Conservation (phyloP, 23 red algal species). For the Chondrus crispus region DNA sequence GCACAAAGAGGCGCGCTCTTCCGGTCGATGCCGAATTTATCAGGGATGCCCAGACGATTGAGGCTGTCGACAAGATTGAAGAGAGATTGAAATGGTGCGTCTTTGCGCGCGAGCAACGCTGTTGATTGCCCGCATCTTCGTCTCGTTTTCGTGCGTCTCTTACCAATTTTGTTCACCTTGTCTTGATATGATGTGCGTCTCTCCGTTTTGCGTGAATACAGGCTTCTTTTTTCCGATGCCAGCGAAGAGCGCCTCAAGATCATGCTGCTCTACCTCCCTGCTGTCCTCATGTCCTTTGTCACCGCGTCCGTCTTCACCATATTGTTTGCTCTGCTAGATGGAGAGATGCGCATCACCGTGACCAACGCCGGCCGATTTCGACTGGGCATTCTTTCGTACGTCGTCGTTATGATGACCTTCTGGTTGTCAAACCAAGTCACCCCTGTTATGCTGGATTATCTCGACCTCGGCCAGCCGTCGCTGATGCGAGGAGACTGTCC, state of each 20-base stretch:
- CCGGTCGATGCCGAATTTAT: too few species aligned
- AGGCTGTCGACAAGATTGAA: constrained; percentile 10
- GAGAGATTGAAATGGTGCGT: constrained; percentile 60
- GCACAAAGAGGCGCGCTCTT: too few species aligned
- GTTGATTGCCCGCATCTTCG: background rate
- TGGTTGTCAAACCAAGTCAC: constrained; percentile 94
- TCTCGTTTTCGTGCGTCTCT: background rate
- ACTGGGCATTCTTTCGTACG: constrained; percentile 58
- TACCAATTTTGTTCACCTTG: too few species aligned
- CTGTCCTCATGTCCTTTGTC: constrained; percentile 76
- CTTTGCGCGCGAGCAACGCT: too few species aligned
- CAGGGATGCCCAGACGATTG: constrained; percentile 28
- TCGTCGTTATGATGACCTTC: constrained; percentile 63
- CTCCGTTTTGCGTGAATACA: background rate
- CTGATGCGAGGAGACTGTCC: constrained; percentile 84
- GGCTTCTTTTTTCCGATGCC: constrained; percentile 87
- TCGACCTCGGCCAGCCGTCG: constrained; percentile 82
- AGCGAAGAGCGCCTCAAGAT: constrained; percentile 88
- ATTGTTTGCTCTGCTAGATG: constrained; percentile 89
- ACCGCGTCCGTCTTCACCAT: constrained; percentile 65
- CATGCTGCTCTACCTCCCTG: constrained; percentile 84
- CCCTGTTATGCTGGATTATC: constrained; percentile 79
- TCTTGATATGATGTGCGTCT: too few species aligned
- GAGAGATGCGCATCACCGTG: constrained; percentile 77
- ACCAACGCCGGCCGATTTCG: constrained; percentile 62